phyloP scores from a whole-genome alignment of 306 rosid species.

The Hippophae tibetana region DNA sequence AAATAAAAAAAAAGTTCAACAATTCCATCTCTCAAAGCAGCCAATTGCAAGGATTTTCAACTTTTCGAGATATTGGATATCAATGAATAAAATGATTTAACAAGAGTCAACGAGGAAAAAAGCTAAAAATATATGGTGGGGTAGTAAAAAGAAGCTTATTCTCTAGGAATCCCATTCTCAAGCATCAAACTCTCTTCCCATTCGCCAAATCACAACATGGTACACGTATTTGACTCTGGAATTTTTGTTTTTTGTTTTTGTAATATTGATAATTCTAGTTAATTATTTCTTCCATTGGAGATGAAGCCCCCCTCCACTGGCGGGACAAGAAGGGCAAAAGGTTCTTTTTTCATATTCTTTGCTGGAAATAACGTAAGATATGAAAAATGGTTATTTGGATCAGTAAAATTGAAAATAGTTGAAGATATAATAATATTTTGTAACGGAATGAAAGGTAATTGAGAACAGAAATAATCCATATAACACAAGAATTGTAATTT shows the following conservation, averaged over 20 bases:
- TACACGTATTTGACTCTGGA: conserved; percentile 34
- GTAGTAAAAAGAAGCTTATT: conserved; percentile 35
- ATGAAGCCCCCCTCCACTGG: conserved; percentile 33
- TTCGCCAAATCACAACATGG: conserved; percentile 28
- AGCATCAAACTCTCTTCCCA: conserved; percentile 36
- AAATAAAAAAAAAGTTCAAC: neutral
- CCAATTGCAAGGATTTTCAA: conserved; percentile 24
- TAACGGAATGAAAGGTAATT: too few relatives aligned
- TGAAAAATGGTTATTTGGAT: conserved; percentile 1
- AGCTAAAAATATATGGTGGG: conserved; percentile 29
- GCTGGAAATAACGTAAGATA: conserved; percentile 24
- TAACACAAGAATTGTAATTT: too few relatives aligned
- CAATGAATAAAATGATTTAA: neutral
- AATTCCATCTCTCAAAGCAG: conserved; percentile 22
- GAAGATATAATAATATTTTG: too few relatives aligned
- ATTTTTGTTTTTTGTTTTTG: conserved; percentile 3
- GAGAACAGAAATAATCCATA: too few relatives aligned
- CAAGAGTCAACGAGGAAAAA: conserved; percentile 45
- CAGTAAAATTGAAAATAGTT: neutral
- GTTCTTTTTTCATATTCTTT: conserved; percentile 26
- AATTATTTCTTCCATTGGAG: conserved; percentile 16
- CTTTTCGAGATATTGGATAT: neutral
- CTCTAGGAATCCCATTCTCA: conserved; percentile 43
- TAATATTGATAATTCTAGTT: conserved; percentile 21
- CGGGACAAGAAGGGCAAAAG: conserved; percentile 18